phyloP scores from a whole-genome alignment of 306 rosid genomes.

The Cicer chorassanicum region DNA sequence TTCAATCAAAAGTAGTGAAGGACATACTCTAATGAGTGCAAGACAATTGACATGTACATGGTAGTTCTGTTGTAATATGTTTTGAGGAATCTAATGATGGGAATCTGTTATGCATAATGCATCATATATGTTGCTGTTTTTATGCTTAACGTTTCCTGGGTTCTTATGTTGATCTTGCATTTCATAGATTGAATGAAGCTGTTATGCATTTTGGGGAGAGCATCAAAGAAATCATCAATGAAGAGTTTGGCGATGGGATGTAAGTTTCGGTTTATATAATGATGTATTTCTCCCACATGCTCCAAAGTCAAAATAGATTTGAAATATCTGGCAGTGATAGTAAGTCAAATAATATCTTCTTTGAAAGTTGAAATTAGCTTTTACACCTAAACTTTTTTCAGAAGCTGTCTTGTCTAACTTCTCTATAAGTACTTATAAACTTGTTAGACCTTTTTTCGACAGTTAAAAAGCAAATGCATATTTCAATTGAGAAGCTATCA shows the following conservation, averaged over 20 bases:
- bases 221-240: slow-evolving; percentile 92
- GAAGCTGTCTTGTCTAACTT: too few relatives aligned
- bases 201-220: slow-evolving; percentile 98
- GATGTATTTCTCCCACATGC: slow-evolving; percentile 16
- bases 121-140: neutral
- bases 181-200: slow-evolving; percentile 87
- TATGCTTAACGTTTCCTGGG: slow-evolving; percentile 15
- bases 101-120: slow-evolving; percentile 17
- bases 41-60: slow-evolving; percentile 2
- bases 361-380: too few relatives aligned
- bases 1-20: neutral
- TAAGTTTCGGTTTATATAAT: slow-evolving; percentile 53
- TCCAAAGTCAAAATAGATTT: slow-evolving; percentile 1
- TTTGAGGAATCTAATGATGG: slow-evolving; percentile 4
- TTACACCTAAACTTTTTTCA: too few relatives aligned
- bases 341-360: too few relatives aligned
- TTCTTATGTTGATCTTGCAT: slow-evolving; percentile 36
- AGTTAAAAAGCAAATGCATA: too few relatives aligned
- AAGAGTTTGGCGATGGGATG: slow-evolving; percentile 99
- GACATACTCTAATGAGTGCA: neutral
- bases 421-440: too few relatives aligned
- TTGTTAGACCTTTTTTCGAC: too few relatives aligned
- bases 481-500: too few relatives aligned
- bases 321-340: too few relatives aligned
- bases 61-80: neutral